These are phyloP conservation scores for Sicyos baderoa DNA, from an alignment of 306 rosid species.

Conservation along the genomic window DNA sequence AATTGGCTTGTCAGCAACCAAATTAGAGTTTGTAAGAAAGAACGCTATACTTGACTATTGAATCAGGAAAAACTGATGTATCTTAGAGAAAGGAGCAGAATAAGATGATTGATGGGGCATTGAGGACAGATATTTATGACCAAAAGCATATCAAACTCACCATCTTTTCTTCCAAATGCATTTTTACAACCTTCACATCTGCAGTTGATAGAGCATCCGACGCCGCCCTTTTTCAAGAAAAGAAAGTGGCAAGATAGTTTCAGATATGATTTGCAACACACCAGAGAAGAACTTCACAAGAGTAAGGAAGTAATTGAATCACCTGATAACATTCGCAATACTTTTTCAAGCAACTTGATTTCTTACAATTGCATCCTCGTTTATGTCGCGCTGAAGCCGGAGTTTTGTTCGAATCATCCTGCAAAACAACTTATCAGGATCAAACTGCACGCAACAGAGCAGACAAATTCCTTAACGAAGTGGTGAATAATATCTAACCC, in stretches of 20 bases:
- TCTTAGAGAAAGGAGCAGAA: neutral
- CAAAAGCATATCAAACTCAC: slow-evolving; percentile 33
- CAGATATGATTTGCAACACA: neutral
- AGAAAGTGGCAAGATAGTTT: slow-evolving; percentile 17
- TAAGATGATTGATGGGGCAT: neutral
- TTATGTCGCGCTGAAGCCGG: slow-evolving; percentile 79
- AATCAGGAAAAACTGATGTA: neutral
- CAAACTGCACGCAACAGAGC: slow-evolving; percentile 5
- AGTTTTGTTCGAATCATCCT: slow-evolving; percentile 70
- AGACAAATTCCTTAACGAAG: slow-evolving; percentile 14
- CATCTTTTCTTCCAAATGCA: slow-evolving; percentile 69
- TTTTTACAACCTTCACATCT: slow-evolving; percentile 92
- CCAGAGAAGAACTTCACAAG: neutral
- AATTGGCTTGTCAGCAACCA: neutral
- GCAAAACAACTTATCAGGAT: slow-evolving; percentile 21
- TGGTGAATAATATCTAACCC: slow-evolving; percentile 42
- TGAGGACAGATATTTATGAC: neutral
- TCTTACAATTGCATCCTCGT: slow-evolving; percentile 90
- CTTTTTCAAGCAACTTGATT: slow-evolving; percentile 75
- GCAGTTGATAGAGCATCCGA: slow-evolving; percentile 74
- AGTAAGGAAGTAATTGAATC: slow-evolving; percentile 5
- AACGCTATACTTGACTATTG: neutral
- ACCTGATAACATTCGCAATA: slow-evolving; percentile 93
- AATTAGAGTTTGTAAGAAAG: neutral
- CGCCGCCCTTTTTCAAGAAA: slow-evolving; percentile 49